These are phyloP conservation scores for Candida pseudocylindracea DNA, from an alignment of 1,139 yeast species.

Conservation along the genomic window DNA sequence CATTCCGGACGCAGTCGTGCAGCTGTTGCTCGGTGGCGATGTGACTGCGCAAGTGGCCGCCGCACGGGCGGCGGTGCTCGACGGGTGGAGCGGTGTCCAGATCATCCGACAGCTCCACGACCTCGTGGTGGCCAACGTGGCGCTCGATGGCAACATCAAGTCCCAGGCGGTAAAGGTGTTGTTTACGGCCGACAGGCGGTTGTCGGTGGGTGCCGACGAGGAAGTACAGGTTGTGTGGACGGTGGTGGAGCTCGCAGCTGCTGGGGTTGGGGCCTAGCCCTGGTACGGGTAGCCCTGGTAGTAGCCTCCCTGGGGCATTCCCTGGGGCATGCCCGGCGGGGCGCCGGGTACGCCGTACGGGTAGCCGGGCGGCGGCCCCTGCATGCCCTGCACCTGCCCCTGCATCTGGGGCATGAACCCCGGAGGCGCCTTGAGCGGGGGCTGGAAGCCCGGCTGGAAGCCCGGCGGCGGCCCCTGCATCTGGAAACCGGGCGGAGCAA, in stretches of 20 bases:
- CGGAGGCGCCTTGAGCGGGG: no score
- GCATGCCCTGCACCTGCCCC: neutral
- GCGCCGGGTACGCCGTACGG: neutral
- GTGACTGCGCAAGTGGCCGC: slow-evolving; percentile 20
- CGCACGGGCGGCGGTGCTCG: slow-evolving; percentile 33
- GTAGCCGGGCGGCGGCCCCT: neutral
- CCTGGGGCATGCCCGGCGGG: neutral
- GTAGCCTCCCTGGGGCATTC: neutral
- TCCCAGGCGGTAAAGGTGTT: slow-evolving; percentile 39
- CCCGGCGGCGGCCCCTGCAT: no score
- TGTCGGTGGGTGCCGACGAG: slow-evolving; percentile 82
- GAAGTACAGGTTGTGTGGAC: slow-evolving; percentile 64
- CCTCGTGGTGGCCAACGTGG: slow-evolving; percentile 33
- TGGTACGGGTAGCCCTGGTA: neutral
- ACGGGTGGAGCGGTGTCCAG: slow-evolving; percentile 82
- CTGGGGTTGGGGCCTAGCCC: slow-evolving; percentile 5
- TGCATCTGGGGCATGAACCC: neutral
- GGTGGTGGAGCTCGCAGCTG: slow-evolving; percentile 26
- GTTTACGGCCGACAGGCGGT: slow-evolving; percentile 53
- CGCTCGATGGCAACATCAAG: slow-evolving; percentile 30
- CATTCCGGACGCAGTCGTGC: slow-evolving; percentile 34
- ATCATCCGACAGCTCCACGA: slow-evolving; percentile 69
- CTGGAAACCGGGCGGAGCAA: no score
- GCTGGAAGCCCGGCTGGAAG: no score
- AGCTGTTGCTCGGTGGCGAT: slow-evolving; percentile 8